These are phyloP conservation scores for Stipa capillata DNA, from an alignment of 176 grass and related monocot genomes.

Conservation along the genomic window DNA sequence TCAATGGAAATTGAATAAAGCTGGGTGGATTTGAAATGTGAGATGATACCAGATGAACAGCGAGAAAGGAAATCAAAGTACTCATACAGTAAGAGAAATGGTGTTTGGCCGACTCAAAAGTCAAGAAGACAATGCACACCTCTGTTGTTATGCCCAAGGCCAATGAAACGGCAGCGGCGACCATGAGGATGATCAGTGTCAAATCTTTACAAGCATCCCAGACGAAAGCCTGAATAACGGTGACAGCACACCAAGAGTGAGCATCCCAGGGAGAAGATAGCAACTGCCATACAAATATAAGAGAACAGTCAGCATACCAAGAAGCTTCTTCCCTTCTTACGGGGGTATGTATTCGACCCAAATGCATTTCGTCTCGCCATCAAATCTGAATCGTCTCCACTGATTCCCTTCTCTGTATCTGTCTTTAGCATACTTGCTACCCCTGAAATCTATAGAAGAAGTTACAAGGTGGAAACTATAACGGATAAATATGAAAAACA, in stretches of 20 bases:
- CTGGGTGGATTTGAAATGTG: neutral
- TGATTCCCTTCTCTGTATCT: slow-evolving; percentile 46
- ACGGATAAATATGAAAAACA: neutral
- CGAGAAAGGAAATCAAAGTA: neutral
- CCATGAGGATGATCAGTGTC: slow-evolving; percentile 93
- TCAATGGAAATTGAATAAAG: neutral
- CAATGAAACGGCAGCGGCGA: slow-evolving; percentile 79
- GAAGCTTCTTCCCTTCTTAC: slow-evolving; percentile 85
- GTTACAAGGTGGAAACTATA: slow-evolving; percentile 12
- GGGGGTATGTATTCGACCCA: slow-evolving; percentile 83
- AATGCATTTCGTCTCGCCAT: slow-evolving; percentile 47
- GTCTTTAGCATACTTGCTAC: slow-evolving; percentile 68
- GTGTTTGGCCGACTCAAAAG: neutral
- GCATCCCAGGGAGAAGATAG: neutral
- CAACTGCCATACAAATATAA: neutral
- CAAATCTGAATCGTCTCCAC: slow-evolving; percentile 55
- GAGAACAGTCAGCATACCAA: slow-evolving; percentile 29
- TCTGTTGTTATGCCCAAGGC: slow-evolving; percentile 93
- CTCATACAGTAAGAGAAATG: neutral
- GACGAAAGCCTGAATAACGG: slow-evolving; percentile 59
- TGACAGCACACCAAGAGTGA: neutral
- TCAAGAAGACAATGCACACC: slow-evolving; percentile 30
- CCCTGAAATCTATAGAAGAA: slow-evolving; percentile 51
- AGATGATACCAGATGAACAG: no score
- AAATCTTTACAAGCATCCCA: slow-evolving; percentile 95